Percentiles rank a stretch among this genome's conserved stretches.
phyloP scores from a whole-genome alignment of 768 basidiomycete genomes.

The Pilatotrama ljubarskyi region DNA sequence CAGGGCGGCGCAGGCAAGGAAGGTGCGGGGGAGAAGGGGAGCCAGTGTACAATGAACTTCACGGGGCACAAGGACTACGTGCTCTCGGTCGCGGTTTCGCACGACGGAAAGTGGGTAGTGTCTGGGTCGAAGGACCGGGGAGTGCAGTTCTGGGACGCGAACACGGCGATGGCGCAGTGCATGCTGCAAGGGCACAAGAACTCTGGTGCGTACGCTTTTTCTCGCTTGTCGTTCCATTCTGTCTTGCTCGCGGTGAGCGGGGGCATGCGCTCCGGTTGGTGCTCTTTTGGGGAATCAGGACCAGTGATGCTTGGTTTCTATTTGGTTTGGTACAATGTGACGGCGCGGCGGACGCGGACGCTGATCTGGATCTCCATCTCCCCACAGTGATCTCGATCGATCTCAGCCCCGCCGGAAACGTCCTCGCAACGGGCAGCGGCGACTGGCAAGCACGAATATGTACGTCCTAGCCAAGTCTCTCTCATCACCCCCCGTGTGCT shows the following conservation, averaged over 20 bases:
- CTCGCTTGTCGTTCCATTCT: background rate
- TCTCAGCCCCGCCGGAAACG: constrained; percentile 57
- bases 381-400: constrained; percentile 69
- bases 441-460: constrained; percentile 75
- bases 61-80: constrained; percentile 90
- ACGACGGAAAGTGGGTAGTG: constrained; percentile 93
- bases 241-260: background rate
- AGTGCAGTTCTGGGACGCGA: constrained; percentile 91
- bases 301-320: background rate
- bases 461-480: constrained; percentile 32
- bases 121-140: constrained; percentile 95
- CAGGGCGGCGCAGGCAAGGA: constrained; percentile 42
- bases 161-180: constrained; percentile 78
- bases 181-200: constrained; percentile 87
- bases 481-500: background rate
- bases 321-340: background rate
- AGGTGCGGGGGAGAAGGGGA: constrained; percentile 42
- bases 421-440: constrained; percentile 69
- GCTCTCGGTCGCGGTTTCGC: constrained; percentile 76
- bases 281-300: background rate
- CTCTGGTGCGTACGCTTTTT: constrained; percentile 46
- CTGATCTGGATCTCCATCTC: constrained; percentile 3
- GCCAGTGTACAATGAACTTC: constrained; percentile 78
- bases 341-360: background rate
- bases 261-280: no score